These are phyloP conservation scores for Tolypocladium ophioglossoides DNA, from an alignment of 2,329 filamentous ascomycete genomes.

Conservation along the genomic window DNA sequence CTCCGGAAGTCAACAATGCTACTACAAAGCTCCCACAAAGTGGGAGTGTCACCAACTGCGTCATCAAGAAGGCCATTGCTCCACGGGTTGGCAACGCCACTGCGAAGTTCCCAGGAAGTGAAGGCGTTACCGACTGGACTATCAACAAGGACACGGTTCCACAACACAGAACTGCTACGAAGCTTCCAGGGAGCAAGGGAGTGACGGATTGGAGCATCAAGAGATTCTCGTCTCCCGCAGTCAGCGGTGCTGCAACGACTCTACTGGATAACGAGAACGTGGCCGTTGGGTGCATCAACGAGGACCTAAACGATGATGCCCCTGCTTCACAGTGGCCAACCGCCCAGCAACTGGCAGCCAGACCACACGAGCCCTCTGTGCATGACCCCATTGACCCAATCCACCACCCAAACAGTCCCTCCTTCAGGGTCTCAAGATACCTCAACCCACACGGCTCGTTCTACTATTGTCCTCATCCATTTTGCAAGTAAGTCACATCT, in stretches of 20 bases:
- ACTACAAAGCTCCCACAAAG: background rate
- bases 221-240: background rate
- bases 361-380: background rate
- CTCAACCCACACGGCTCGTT: constrained; percentile 26
- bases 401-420: constrained; percentile 33
- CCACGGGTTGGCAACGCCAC: background rate
- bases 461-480: constrained; percentile 42
- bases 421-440: constrained; percentile 39
- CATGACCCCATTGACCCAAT: constrained; percentile 9
- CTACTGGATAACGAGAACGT: background rate
- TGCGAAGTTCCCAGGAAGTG: background rate
- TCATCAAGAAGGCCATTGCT: background rate
- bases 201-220: background rate
- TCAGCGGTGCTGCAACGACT: background rate
- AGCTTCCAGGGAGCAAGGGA: constrained; percentile 5
- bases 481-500: constrained; percentile 35
- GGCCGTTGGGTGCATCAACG: background rate
- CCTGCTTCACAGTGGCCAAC: background rate
- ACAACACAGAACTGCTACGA: background rate
- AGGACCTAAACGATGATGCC: background rate
- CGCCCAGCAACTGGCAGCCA: background rate
- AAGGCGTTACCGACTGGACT: background rate
- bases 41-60: too few relatives aligned
- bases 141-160: background rate
- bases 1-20: background rate